A percentile compares a stretch with the other conserved stretches of the same genome.
Evolutionary conservation across 2,329 filamentous ascomycete genomes (phyloP).

Genomic region (Chaetomiaceae sp.): DNA sequence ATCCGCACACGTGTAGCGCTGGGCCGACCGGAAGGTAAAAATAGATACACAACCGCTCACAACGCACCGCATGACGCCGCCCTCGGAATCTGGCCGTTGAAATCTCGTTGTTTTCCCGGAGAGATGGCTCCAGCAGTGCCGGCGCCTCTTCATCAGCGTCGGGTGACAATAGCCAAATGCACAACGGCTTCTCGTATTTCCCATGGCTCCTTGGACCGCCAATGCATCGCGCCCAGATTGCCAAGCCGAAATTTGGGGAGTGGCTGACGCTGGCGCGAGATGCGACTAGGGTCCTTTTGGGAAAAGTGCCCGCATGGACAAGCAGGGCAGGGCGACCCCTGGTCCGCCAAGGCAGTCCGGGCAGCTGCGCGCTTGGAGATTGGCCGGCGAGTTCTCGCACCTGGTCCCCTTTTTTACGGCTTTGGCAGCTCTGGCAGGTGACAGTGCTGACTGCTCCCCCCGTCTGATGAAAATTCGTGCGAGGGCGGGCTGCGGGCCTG

Average conservation of each 20-base stretch:
- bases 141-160: too few species aligned
- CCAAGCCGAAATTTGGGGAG: slow-evolving; percentile 6
- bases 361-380: slow-evolving; percentile 3
- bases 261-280: not conserved
- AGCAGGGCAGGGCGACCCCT: not conserved
- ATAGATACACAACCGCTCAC: slow-evolving; percentile 8
- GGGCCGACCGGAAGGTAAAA: slow-evolving; percentile 3
- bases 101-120: not conserved
- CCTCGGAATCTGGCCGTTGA: not conserved
- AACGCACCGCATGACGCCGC: not conserved
- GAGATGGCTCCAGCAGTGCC: not conserved
- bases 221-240: slow-evolving; percentile 8
- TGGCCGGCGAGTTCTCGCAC: slow-evolving; percentile 9
- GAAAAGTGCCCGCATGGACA: not conserved
- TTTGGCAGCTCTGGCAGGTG: slow-evolving; percentile 18
- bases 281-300: slow-evolving; percentile 4
- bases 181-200: slow-evolving; percentile 9
- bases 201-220: not conserved
- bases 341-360: not conserved
- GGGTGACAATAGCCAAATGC: not conserved
- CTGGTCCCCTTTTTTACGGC: too few species aligned
- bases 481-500: not conserved
- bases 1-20: slow-evolving; percentile 3
- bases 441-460: slow-evolving; percentile 17
- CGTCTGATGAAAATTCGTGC: too few species aligned